Percentiles rank a stretch among this genome's conserved stretches.
Evolutionary conservation across 192 early-diverging fungal genomes (phyloP).

Genomic region (Gamsiella multidivaricata): DNA sequence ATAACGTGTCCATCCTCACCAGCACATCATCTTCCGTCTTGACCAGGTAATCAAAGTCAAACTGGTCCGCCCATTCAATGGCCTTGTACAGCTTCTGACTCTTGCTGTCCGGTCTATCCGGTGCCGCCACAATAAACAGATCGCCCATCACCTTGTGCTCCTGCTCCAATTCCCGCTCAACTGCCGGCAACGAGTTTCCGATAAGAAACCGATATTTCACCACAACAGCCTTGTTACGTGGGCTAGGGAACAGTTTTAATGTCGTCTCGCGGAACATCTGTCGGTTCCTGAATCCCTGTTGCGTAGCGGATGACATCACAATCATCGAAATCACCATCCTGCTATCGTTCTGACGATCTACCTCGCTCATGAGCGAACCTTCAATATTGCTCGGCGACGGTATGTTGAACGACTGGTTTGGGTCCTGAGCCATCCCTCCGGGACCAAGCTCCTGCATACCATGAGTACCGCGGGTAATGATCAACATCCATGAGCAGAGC

Average conservation of each 20-base stretch:
- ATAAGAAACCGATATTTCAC: slow-evolving; percentile 61
- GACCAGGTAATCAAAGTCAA: slow-evolving; percentile 62
- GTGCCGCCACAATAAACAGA: slow-evolving; percentile 54
- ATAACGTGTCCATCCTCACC: slow-evolving; percentile 63
- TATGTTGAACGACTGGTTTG: neutral
- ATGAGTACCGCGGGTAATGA: slow-evolving; percentile 53
- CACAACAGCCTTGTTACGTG: slow-evolving; percentile 47
- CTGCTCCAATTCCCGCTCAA: slow-evolving; percentile 45
- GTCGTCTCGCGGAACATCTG: slow-evolving; percentile 62
- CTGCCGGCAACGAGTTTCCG: slow-evolving; percentile 42
- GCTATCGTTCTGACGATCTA: slow-evolving; percentile 26
- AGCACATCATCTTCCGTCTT: slow-evolving; percentile 68
- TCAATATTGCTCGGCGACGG: slow-evolving; percentile 10
- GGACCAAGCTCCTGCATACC: slow-evolving; percentile 5
- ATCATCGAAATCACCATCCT: slow-evolving; percentile 57
- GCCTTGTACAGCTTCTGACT: slow-evolving; percentile 61
- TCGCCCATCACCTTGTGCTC: slow-evolving; percentile 55
- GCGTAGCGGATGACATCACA: slow-evolving; percentile 63
- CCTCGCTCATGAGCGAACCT: slow-evolving; percentile 10
- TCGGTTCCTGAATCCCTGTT: slow-evolving; percentile 57
- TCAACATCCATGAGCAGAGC: slow-evolving; percentile 62
- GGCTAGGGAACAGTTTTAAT: slow-evolving; percentile 56
- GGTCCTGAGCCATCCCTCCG: slow-evolving; percentile 4
- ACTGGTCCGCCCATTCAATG: slow-evolving; percentile 59
- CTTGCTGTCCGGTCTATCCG: slow-evolving; percentile 57